phyloP scores from a whole-genome alignment of 2,329 filamentous ascomycete species.

The Venturia aucupariae region DNA sequence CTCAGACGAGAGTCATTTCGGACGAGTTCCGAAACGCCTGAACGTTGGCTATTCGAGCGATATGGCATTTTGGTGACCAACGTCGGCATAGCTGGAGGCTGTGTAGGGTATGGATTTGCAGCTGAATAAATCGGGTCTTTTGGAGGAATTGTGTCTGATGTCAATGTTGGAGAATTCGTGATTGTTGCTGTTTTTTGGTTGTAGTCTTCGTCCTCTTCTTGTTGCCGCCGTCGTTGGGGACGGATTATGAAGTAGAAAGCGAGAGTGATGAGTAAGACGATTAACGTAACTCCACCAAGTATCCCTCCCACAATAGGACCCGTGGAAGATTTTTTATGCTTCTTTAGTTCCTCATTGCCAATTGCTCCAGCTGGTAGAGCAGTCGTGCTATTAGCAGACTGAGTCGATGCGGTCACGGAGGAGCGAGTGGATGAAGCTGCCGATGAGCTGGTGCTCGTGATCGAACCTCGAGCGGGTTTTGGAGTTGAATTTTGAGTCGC shows the following conservation, averaged over 20 bases:
- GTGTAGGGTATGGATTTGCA: neutral
- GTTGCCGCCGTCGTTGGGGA: neutral
- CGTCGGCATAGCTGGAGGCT: neutral
- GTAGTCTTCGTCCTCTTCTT: constrained; percentile 1
- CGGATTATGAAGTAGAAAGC: neutral
- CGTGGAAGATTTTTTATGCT: neutral
- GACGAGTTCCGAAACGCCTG: neutral
- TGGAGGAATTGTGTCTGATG: neutral
- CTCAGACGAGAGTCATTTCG: neutral
- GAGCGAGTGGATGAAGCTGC: neutral
- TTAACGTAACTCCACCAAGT: neutral
- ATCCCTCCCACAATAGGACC: constrained; percentile 1
- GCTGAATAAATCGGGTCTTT: neutral
- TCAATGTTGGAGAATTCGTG: neutral
- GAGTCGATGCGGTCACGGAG: neutral
- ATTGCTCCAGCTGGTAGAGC: constrained; percentile 2
- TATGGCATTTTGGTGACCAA: constrained; percentile 4
- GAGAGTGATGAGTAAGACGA: neutral
- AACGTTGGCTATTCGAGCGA: constrained; percentile 1
- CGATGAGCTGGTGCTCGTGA: neutral
- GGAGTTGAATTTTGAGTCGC: neutral
- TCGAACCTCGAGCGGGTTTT: neutral
- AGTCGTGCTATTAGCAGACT: neutral
- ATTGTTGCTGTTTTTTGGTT: neutral
- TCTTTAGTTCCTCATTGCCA: neutral